Evolutionary conservation across 306 rosid genomes (phyloP).

Genomic region (Rubus idaeus): DNA sequence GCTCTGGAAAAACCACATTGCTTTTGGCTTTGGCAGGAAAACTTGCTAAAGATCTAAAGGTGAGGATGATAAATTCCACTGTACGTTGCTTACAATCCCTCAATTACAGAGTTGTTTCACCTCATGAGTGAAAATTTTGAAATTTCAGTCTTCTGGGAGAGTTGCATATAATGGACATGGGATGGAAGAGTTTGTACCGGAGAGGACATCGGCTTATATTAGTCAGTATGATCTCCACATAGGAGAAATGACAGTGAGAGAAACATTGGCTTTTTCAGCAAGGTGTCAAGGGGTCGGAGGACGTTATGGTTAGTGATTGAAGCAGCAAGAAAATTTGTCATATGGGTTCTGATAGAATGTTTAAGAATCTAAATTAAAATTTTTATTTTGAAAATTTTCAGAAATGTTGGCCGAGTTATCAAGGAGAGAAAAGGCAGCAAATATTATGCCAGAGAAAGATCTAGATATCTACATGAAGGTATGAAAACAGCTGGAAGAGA

Average conservation of each 20-base stretch:
- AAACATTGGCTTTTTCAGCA: conserved; percentile 82
- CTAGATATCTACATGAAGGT: conserved; percentile 76
- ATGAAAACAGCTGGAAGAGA: not conserved
- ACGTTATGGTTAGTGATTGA: conserved; percentile 58
- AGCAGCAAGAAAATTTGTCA: not conserved
- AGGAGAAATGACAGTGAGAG: conserved; percentile 78
- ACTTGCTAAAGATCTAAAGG: conserved; percentile 43
- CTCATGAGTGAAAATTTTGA: not conserved
- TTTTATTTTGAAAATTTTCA: conserved; percentile 9
- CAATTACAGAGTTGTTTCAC: not conserved
- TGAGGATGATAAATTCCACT: conserved; percentile 14
- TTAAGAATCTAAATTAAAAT: not conserved
- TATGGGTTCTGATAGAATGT: not conserved
- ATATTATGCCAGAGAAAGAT: conserved; percentile 66
- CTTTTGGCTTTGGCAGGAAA: conserved; percentile 79
- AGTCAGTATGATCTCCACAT: conserved; percentile 74
- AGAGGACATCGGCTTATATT: conserved; percentile 75
- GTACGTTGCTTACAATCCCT: not conserved
- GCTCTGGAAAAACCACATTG: conserved; percentile 81
- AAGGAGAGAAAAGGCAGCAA: conserved; percentile 62
- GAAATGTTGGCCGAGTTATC: conserved; percentile 64
- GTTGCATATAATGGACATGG: conserved; percentile 62
- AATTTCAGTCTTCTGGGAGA: conserved; percentile 48
- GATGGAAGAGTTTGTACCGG: conserved; percentile 74
- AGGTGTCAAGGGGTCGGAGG: conserved; percentile 79